Conservation (phyloP, 371 early-diverging fungal genomes). For the Thermomucor indicae-seudaticae region DNA sequence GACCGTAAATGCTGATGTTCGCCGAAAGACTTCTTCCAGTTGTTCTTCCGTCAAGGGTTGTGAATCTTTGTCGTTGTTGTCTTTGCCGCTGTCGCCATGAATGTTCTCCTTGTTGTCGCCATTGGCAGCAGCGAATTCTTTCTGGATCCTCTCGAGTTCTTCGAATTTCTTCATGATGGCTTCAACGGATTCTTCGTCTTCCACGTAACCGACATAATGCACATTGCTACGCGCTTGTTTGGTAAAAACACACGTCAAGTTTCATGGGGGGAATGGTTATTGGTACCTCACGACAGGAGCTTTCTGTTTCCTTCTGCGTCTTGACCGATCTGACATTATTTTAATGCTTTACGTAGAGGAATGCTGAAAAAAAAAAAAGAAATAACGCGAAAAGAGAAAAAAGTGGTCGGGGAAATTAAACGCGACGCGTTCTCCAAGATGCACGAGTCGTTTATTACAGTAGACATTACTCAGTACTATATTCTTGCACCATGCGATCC, state of each 20-base stretch:
- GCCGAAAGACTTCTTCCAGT: slow-evolving; percentile 83
- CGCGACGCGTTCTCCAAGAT: no score
- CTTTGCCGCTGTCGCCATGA: background rate
- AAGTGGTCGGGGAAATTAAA: no score
- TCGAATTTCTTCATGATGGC: slow-evolving; percentile 97
- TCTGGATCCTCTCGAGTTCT: slow-evolving; percentile 85
- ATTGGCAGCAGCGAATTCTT: slow-evolving; percentile 57
- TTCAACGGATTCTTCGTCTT: slow-evolving; percentile 92
- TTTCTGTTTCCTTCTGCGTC: slow-evolving; percentile 39
- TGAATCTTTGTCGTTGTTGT: slow-evolving; percentile 2
- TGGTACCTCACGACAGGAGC: slow-evolving; percentile 22
- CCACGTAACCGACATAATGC: slow-evolving; percentile 93
- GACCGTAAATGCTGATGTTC: slow-evolving; percentile 87
- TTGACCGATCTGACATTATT: slow-evolving; percentile 38
- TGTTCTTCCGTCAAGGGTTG: slow-evolving; percentile 71
- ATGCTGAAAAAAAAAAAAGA: no score
- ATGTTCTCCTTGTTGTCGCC: slow-evolving; percentile 4
- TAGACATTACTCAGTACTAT: no score
- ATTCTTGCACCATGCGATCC: slow-evolving; percentile 22
- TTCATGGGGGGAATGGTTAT: background rate
- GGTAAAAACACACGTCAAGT: background rate
- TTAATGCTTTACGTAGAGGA: no score
- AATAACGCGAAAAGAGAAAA: no score
- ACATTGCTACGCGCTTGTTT: slow-evolving; percentile 75
- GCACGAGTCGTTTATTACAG: no score